phyloP scores from a whole-genome alignment of 768 basidiomycete genomes.

The Fomitopsis serialis region DNA sequence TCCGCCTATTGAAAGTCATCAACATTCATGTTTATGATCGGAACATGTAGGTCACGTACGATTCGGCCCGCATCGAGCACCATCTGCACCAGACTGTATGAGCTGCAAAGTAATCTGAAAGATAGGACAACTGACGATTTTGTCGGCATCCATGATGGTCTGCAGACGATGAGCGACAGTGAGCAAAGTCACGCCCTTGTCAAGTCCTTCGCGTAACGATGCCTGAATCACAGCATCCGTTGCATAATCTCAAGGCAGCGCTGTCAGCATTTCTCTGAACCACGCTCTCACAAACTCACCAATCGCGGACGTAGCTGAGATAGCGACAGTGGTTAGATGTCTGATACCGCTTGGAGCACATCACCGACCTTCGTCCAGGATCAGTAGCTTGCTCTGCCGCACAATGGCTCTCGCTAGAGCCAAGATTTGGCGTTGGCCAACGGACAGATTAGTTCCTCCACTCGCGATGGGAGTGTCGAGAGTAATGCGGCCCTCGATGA shows the following conservation, averaged over 20 bases:
- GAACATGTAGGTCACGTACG: constrained; percentile 21
- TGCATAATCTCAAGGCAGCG: constrained; percentile 34
- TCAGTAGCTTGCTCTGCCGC: constrained; percentile 47
- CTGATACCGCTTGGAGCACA: background rate
- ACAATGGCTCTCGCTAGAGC: constrained; percentile 56
- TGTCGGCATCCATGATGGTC: constrained; percentile 55
- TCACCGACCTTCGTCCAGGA: constrained; percentile 46
- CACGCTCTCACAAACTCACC: background rate
- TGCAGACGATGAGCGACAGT: constrained; percentile 52
- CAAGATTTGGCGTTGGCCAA: constrained; percentile 58
- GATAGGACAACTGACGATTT: constrained; percentile 31
- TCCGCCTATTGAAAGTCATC: constrained; percentile 25
- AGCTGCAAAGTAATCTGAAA: background rate
- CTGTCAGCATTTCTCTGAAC: background rate
- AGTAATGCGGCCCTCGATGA: constrained; percentile 33
- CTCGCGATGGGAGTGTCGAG: constrained; percentile 41
- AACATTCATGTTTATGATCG: background rate
- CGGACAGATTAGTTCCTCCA: constrained; percentile 41
- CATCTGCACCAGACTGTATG: constrained; percentile 24
- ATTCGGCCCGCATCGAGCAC: constrained; percentile 36
- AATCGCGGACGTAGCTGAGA: constrained; percentile 1
- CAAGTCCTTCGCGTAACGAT: constrained; percentile 42
- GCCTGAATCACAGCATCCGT: constrained; percentile 52
- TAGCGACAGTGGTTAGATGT: background rate
- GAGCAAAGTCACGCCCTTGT: constrained; percentile 39